Base-by-base conservation (phyloP, 129 eudicot species). In the Flaveria sonorensis region DNA sequence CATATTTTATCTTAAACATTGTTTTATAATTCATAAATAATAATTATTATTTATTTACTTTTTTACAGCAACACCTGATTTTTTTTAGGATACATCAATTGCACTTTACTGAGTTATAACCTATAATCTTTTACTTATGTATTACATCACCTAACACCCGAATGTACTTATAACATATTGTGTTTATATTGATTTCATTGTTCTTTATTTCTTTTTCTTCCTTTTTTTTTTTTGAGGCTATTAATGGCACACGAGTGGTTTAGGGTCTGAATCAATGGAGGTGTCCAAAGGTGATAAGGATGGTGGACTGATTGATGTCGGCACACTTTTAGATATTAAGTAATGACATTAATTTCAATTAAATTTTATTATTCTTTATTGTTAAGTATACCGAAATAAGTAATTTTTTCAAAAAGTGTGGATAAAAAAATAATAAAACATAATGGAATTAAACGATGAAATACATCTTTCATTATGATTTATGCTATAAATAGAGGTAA, bases 211-310 rank as follows among this genome's bases (percentile, higher is more conserved):
- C 0, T 30, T 30, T 30, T 0, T 30, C 0, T 30, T 30, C 0
- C 4, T 4, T 4, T 30, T 4, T 32, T 5, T 36, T 36, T 1
- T 61, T 75, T 45, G 51, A 67, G 52, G 67, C 57, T 39, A 67
- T 77, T 52, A 67, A 53, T 67, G 69, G 69, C 78, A 42, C 81
- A 77, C 75, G 75, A 67, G 81, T 77, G 75, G 81, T 55, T 45
- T 43, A 39, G 67, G 74, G 43, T 52, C 19, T n/a, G 55, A 53
- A 28, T 57, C 56, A 77, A 68, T 45, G 42, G 36, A 30, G 36
- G 81, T 53, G 81, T 53, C 74, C 47, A 77, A 20, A 53, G 68
- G 57, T 55, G 75, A 77, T 42, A 68, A 77, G 75, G 75, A 77
- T 68, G 81, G 69, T 21, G 68, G 69, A 53, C 57, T 26, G 74